Evolutionary conservation across 2,329 filamentous ascomycete genomes (phyloP).

Genomic region (Aspergillus sp.): DNA sequence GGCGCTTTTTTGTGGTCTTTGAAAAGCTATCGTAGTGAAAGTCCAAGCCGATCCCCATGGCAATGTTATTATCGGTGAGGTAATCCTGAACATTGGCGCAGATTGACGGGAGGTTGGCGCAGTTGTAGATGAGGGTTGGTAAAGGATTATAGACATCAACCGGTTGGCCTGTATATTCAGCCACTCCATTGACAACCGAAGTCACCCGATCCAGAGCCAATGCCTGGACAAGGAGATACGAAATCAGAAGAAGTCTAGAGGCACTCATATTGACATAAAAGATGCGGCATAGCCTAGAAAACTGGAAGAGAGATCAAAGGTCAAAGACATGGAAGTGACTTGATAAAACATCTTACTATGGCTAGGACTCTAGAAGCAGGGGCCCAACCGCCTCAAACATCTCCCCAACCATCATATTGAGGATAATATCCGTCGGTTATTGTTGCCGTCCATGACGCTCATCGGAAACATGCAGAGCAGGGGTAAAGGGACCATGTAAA

Average conservation of each 20-base stretch:
- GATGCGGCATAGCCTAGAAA: no score
- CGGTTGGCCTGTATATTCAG: background rate
- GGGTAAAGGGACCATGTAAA: background rate
- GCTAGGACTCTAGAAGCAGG: no score
- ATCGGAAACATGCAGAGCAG: background rate
- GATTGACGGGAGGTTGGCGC: background rate
- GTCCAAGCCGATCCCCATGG: background rate
- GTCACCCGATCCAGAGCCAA: background rate
- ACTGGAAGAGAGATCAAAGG: no score
- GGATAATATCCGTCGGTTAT: background rate
- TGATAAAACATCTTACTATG: no score
- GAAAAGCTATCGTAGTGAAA: background rate
- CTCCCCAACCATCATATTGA: background rate
- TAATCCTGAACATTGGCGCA: background rate
- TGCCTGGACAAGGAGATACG: background rate
- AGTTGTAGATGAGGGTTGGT: background rate
- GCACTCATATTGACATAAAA: background rate
- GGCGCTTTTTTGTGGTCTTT: background rate
- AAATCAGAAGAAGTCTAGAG: background rate
- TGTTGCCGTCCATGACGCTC: background rate
- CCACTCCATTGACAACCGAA: background rate
- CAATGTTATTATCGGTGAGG: background rate
- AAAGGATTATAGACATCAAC: background rate
- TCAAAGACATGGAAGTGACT: no score
- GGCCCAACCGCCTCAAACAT: background rate